These are phyloP conservation scores for Fusarium kyushuense DNA, from an alignment of 2,329 filamentous ascomycete genomes.

Conservation along the genomic window DNA sequence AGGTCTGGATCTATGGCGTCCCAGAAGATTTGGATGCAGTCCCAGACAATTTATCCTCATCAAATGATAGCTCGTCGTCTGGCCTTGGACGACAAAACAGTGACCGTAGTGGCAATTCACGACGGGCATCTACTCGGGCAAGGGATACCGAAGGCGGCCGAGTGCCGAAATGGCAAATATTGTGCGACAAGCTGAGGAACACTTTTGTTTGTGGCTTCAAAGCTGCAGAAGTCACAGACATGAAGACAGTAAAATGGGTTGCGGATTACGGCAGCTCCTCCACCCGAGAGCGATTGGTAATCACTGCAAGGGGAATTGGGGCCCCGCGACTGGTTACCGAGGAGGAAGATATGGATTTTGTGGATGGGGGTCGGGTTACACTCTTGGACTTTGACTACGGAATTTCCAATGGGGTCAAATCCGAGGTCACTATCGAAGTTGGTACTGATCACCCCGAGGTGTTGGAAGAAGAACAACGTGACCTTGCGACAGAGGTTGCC, in stretches of 20 bases:
- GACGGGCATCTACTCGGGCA: slow-evolving; percentile 50
- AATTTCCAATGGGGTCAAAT: slow-evolving; percentile 64
- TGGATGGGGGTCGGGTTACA: slow-evolving; percentile 81
- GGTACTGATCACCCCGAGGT: slow-evolving; percentile 76
- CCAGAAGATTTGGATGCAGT: slow-evolving; percentile 77
- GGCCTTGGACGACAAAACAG: slow-evolving; percentile 51
- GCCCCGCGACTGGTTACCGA: slow-evolving; percentile 69
- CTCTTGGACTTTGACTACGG: slow-evolving; percentile 80
- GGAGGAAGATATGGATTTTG: slow-evolving; percentile 78
- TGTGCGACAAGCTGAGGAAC: slow-evolving; percentile 77
- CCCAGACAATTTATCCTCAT: slow-evolving; percentile 56
- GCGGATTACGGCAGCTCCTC: slow-evolving; percentile 63
- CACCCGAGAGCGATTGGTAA: slow-evolving; percentile 70
- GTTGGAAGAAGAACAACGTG: slow-evolving; percentile 78
- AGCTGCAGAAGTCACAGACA: slow-evolving; percentile 72
- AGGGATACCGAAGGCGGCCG: slow-evolving; percentile 51
- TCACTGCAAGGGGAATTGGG: slow-evolving; percentile 77
- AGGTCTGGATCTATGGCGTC: slow-evolving; percentile 83
- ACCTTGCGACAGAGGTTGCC: slow-evolving; percentile 82
- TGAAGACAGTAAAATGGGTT: slow-evolving; percentile 80
- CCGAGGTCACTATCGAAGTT: slow-evolving; percentile 77
- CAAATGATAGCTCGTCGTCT: slow-evolving; percentile 41
- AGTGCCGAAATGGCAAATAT: slow-evolving; percentile 75
- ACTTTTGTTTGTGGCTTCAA: slow-evolving; percentile 76
- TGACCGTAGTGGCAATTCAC: slow-evolving; percentile 47